Evolutionary conservation across 306 rosid species (phyloP), one percentile per base, ranked within the genome.

Genomic region (Mimosa pudica): DNA sequence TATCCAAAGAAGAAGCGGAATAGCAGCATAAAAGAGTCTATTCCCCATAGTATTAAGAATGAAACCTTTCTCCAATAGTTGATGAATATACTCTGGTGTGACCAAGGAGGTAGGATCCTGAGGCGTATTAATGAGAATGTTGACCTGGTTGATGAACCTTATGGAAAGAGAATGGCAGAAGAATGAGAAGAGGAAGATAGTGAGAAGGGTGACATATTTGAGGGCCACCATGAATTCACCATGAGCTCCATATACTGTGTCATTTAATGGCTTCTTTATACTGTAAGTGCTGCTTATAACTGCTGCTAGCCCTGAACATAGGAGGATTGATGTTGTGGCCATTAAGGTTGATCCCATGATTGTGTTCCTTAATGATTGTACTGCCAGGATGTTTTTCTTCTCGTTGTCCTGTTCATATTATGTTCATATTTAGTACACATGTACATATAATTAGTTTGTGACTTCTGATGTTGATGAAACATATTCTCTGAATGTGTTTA

Each of bases 271-370:
- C 60, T 96, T 93, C 73, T 96, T 96, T 20, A 93, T 86, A 42
- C 94, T 96, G 87, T 96, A 96, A 5, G 93, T 93, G 94, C 97
- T 96, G 89, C 99, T 96, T 68, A 96, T 73, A 0, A 96, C 92
- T 8, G 99, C 98, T 5, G 99, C 97, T 3, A 96, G 87, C 1
- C 99, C 99, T 7, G 85, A 84, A 70, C 96, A 88, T 0, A 96
- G 90, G 0, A 96, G 96, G 69, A 96, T 85, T 0, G 98, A 87
- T 1, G 97, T 93, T 2, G 99, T 93, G 72, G 99, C 99, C 99
- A 96, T 96, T 77, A 93, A 82, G 76, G 98, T 96, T 18, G 92
- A 87, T 32, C 96, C 99, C 99, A 93, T 96, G 77, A 93, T 82
- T 11, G 93, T 85, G 88, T 96, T 93, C 70, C 99, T 81, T 0